Base-by-base conservation (phyloP, 2,329 filamentous ascomycete species). In the Rhytidhysteron rufulum region DNA sequence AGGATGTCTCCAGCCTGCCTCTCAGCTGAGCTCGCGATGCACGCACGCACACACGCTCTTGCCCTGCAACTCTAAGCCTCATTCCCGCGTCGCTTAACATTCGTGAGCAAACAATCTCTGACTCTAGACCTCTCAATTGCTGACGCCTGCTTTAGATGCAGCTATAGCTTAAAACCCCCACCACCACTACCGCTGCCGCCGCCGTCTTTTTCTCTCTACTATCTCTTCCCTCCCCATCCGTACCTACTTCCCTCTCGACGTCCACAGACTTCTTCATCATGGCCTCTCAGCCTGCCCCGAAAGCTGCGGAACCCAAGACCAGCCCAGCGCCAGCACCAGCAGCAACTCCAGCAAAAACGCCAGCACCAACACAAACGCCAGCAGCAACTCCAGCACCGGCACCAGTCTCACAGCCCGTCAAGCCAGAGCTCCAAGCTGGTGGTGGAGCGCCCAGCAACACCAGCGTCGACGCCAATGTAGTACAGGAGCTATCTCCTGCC, bases 371-470 rank as follows among this genome's bases (percentile, higher is more conserved):
- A 37, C 33, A 24, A 44, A 43, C 34, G 37, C 43, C 9, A 31
- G 15, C 40, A 50, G 51, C 35, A 59, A 64, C 45, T 44, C 35
- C 33, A 63, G 63, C 50, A 43, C 63, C 31, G 60, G 57, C 15
- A 49, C 50, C 11, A n/a, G n/a, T 60, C 59, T 27, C 57, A n/a
- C n/a, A 62, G 45, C 41, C 55, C 37, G 53, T 58, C 37, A 39
- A 60, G 19, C 58, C 62, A 2, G 49, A 64, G 39, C 62, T 63
- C 21, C 63, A 67, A 47, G 63, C 63, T 10, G 63, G 63, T 29
- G 63, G 63, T 43, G 63, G 63, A 8, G 60, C 55, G 11, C 56
- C 63, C 2, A 46, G 57, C 5, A 55, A 39, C 32, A 52, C 56
- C 9, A 32, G 32, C 36, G 21, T 46, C 16, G 57, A 55, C 37